Conservation (phyloP, 768 basidiomycete species). For the Rhodotorula kratochvilovae region DNA sequence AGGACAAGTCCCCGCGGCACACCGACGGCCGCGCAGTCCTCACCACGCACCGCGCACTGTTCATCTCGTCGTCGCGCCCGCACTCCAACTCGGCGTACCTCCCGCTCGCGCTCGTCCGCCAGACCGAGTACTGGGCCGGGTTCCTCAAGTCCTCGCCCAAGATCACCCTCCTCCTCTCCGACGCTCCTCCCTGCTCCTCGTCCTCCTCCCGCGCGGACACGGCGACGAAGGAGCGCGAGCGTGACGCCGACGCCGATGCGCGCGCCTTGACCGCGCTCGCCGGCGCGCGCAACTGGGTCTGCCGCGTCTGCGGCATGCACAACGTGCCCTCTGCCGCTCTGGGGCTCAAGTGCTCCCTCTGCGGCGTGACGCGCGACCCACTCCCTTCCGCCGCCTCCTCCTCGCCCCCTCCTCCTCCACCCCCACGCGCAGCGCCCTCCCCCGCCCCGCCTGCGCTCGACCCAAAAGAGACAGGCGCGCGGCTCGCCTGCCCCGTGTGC, state of each 20-base stretch:
- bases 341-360: slow-evolving; percentile 60
- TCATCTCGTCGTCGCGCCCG: slow-evolving; percentile 59
- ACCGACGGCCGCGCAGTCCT: slow-evolving; percentile 68
- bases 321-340: slow-evolving; percentile 60
- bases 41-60: slow-evolving; percentile 81
- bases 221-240: too few relatives aligned
- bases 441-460: background rate
- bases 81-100: slow-evolving; percentile 61
- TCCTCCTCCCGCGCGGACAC: background rate
- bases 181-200: background rate
- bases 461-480: slow-evolving; percentile 5
- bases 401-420: background rate
- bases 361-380: slow-evolving; percentile 61
- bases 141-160: slow-evolving; percentile 86
- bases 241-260: background rate
- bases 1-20: slow-evolving; percentile 73
- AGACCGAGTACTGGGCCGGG: slow-evolving; percentile 84
- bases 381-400: background rate
- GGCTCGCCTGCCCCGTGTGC: slow-evolving; percentile 65
- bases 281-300: slow-evolving; percentile 60
- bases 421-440: background rate
- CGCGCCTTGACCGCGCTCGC: background rate
- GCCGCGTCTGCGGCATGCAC: slow-evolving; percentile 77
- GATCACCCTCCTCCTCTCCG: slow-evolving; percentile 59
- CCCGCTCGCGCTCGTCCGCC: slow-evolving; percentile 60